Base-by-base conservation (phyloP, 495 filamentous ascomycete species). In the Hypoxylon trugodes region DNA sequence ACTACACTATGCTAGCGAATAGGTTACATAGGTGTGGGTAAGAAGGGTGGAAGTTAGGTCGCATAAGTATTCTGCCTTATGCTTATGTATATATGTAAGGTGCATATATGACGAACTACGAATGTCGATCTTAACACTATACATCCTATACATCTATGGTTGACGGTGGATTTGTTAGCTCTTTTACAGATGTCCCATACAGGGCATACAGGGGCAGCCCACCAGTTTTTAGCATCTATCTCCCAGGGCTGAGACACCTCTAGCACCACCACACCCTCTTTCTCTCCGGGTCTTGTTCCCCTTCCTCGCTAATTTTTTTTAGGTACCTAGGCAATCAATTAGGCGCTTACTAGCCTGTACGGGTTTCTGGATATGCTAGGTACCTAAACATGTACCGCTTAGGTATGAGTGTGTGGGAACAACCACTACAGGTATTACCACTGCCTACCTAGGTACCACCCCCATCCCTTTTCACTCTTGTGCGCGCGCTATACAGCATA, bases 191-290 rank as follows among this genome's bases (percentile, higher is more conserved):
- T n/a, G n/a, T n/a, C n/a, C n/a, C n/a, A n/a, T 33, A n/a, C 7
- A 36, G 6, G 6, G 22, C 33, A 46, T n/a, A 19, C 41, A 30
- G 4, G 3, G 25, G 24, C 13, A 28, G n/a, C 33, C 42, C 16
- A 48, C 30, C 45, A n/a, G n/a, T n/a, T n/a, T n/a, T 40, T 66
- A 32, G 13, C 35, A 50, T 43, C 21, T 37, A 47, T 32, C 37
- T 53, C 15, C 50, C 50, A 56, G 45, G 62, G 50, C 56, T 66
- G 57, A 57, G 61, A 59, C 51, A 55, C n/a, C n/a, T n/a, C n/a
- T n/a, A n/a, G n/a, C n/a, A n/a, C n/a, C n/a, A n/a, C 19, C 38
- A 55, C 49, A 48, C 49, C 55, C 54, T 55, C 48, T 59, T 53
- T 10, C 10, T 37, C 37, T 37, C 22, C 45, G 51, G 43, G 6